Conservation (phyloP, 208 protist genomes). For the Acanthamoeba healyi region DNA sequence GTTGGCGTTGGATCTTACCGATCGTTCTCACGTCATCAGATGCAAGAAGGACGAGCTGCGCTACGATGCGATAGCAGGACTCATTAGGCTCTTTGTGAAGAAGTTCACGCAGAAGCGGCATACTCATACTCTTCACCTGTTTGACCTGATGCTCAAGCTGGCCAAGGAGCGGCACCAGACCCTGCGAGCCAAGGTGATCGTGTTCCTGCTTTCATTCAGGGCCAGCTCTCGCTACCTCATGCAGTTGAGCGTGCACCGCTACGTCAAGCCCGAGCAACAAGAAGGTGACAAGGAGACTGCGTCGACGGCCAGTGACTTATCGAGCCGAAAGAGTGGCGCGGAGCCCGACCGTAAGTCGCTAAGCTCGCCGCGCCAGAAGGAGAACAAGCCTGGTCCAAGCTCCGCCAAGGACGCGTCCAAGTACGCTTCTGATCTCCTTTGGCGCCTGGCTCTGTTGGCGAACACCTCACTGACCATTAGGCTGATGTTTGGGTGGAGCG, state of each 20-base stretch:
- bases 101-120: constrained; percentile 60
- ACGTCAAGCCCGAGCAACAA: background rate
- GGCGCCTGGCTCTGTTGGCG: too few species aligned
- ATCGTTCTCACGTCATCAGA: background rate
- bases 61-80: background rate
- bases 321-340: background rate
- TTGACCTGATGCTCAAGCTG: constrained; percentile 18
- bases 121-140: background rate
- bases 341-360: background rate
- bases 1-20: background rate
- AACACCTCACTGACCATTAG: too few species aligned
- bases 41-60: background rate
- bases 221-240: constrained; percentile 59
- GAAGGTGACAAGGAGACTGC: background rate
- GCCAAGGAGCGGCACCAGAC: constrained; percentile 43
- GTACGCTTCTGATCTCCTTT: too few species aligned
- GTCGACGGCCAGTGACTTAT: background rate
- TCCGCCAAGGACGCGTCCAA: background rate
- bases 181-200: constrained; percentile 34
- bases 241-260: constrained; percentile 18
- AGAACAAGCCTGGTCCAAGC: background rate
- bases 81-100: constrained; percentile 17
- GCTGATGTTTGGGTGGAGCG: background rate
- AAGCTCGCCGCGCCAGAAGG: background rate
- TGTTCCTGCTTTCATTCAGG: constrained; percentile 25